Evolutionary conservation across 2,329 filamentous ascomycete genomes (phyloP).

Genomic region (Endocalyx cinctus): DNA sequence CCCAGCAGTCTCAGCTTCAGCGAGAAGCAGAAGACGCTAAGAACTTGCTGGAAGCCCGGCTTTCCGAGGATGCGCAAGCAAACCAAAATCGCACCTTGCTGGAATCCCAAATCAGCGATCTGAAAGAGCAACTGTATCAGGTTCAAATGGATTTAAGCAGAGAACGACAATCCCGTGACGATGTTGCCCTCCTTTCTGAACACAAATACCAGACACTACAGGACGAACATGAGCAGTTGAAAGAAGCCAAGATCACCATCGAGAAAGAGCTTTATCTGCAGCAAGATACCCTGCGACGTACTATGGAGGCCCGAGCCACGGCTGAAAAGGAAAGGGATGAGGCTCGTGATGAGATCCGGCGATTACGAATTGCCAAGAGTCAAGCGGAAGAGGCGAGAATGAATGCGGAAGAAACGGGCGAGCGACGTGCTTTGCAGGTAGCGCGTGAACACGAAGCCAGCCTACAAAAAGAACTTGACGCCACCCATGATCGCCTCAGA

Average conservation of each 20-base stretch:
- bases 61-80: conserved; percentile 85
- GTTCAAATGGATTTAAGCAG: conserved; percentile 84
- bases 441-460: conserved; percentile 77
- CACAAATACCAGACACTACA: conserved; percentile 80
- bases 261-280: conserved; percentile 97
- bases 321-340: conserved; percentile 88
- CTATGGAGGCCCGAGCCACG: conserved; percentile 72
- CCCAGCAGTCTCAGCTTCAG: conserved; percentile 78
- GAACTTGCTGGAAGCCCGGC: conserved; percentile 76
- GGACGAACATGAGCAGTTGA: conserved; percentile 79
- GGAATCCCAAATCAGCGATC: conserved; percentile 79
- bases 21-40: conserved; percentile 88
- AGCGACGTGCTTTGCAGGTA: conserved; percentile 71
- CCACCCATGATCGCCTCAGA: conserved; percentile 68
- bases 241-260: conserved; percentile 93
- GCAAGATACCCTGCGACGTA: conserved; percentile 82
- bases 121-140: conserved; percentile 81
- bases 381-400: conserved; percentile 81
- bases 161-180: conserved; percentile 88
- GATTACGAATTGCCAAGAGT: conserved; percentile 75
- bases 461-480: conserved; percentile 74
- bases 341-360: conserved; percentile 78
- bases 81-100: conserved; percentile 76
- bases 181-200: conserved; percentile 84
- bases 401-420: conserved; percentile 74